These are phyloP conservation scores for Pluteus cervinus DNA, from an alignment of 768 basidiomycete genomes.

Conservation along the genomic window DNA sequence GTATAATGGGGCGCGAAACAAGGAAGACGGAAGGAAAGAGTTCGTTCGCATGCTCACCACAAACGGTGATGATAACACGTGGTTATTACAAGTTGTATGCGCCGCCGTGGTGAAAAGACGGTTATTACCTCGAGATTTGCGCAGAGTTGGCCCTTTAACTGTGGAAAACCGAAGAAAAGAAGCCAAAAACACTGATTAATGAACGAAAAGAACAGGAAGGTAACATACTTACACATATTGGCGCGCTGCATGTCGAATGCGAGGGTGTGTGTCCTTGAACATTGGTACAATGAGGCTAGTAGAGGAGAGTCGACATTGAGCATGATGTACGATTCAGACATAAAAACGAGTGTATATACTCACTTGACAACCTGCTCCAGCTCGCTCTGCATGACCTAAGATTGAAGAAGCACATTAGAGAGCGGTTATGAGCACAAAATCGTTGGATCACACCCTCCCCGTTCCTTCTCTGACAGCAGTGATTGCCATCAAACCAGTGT, in stretches of 20 bases:
- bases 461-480: conserved; percentile 83
- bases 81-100: background rate
- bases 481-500: conserved; percentile 86
- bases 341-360: too few species aligned
- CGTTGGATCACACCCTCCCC: conserved; percentile 41
- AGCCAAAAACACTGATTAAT: background rate
- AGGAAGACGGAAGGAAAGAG: too few species aligned
- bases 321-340: conserved; percentile 1
- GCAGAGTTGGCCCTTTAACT: conserved; percentile 77
- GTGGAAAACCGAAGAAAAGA: conserved; percentile 6
- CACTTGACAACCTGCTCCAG: conserved; percentile 78
- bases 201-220: background rate
- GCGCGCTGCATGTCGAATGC: conserved; percentile 71
- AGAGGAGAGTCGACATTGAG: conserved; percentile 1
- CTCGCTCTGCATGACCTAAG: conserved; percentile 71
- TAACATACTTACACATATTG: conserved; percentile 66
- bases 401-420: conserved; percentile 3
- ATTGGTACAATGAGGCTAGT: conserved; percentile 66
- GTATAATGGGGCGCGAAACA: too few species aligned
- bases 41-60: too few species aligned
- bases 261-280: conserved; percentile 73
- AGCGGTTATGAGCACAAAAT: background rate
- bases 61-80: background rate
- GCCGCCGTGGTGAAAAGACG: background rate
- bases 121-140: conserved; percentile 72